Base-by-base conservation (phyloP, 1,139 yeast species). In the Geotrichum europaeum region DNA sequence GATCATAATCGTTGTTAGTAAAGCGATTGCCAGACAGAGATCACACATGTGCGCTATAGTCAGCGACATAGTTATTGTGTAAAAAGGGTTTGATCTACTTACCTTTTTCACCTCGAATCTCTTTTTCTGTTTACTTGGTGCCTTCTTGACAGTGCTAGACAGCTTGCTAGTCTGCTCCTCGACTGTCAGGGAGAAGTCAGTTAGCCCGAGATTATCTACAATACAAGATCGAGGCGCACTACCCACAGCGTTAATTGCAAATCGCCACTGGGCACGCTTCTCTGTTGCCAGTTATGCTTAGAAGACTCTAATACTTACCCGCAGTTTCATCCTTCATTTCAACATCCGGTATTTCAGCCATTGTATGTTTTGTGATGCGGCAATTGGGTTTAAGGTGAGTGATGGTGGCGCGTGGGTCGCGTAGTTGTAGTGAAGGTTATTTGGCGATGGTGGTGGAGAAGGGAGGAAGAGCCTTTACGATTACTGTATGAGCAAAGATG, bases 31-130 rank as follows among this genome's bases (percentile, higher is more conserved):
- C 32, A 47, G 34, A 15, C 15, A 32, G 49, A 22, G 36, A 24
- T 12, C 15, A 24, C 25, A 49, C 13, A 20, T 22, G 15, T 13
- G 53, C 24, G 40, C 28, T 32, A 55, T 15, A 4, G 53, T 1
- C 30, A 13, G n/a, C 15, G 18, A 28, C 32, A 28, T 2, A 15
- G 22, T 9, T n/a, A 40, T 7, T n/a, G 5, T n/a, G 18, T 7
- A 28, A 28, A 7, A 28, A 9, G 9, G 10, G 32, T 9, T 40
- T 40, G 47, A n/a, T 40, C 4, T 34, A 59, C 69, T 18, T 62
- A 73, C 77, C 68, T 86, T 86, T 69, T 85, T 84, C 56, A 87
- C 85, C 69, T 86, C 90, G 67, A 86, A 86, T 67, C 86, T 78
- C 72, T 82, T 83, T 75, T 79, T 79, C 55, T 70, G 66, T 64